These are phyloP conservation scores for Cyclocybe aegerita DNA, from an alignment of 768 basidiomycete species.

Conservation along the genomic window DNA sequence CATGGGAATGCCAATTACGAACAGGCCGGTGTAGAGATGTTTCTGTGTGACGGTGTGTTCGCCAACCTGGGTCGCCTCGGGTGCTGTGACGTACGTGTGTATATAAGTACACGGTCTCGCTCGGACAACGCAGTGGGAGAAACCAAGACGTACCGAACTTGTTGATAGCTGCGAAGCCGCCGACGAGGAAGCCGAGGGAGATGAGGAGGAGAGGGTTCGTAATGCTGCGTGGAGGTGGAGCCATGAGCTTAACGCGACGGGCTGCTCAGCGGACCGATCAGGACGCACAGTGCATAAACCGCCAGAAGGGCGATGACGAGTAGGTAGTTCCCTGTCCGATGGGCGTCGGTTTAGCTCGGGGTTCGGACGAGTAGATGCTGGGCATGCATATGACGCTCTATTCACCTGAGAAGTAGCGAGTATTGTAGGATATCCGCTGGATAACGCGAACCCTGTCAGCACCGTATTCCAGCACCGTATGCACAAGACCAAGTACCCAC, in stretches of 20 bases:
- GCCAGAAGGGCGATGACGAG: conserved; percentile 73
- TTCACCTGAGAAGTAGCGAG: conserved; percentile 80
- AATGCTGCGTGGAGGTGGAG: conserved; percentile 44
- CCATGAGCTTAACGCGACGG: neutral
- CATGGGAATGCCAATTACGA: conserved; percentile 89
- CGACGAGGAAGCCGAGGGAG: conserved; percentile 84
- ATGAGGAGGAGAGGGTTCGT: conserved; percentile 82
- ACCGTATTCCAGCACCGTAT: neutral
- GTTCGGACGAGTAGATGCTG: neutral
- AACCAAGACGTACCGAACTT: conserved; percentile 61
- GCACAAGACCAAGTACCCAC: conserved; percentile 40
- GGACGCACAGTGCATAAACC: conserved; percentile 78
- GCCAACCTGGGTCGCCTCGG: conserved; percentile 84
- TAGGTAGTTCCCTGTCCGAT: conserved; percentile 76
- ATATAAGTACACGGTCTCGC: neutral
- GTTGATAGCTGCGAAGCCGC: conserved; percentile 89
- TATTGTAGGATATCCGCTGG: conserved; percentile 93
- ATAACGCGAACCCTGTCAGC: conserved; percentile 7
- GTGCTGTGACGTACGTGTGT: conserved; percentile 42
- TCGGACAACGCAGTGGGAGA: neutral
- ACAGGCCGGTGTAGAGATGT: conserved; percentile 82
- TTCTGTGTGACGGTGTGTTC: conserved; percentile 86
- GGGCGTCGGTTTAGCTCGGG: neutral
- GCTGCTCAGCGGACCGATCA: neutral
- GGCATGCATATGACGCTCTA: neutral